Conservation (phyloP, 257 asterid genomes). For the Euphrasia confusa region DNA sequence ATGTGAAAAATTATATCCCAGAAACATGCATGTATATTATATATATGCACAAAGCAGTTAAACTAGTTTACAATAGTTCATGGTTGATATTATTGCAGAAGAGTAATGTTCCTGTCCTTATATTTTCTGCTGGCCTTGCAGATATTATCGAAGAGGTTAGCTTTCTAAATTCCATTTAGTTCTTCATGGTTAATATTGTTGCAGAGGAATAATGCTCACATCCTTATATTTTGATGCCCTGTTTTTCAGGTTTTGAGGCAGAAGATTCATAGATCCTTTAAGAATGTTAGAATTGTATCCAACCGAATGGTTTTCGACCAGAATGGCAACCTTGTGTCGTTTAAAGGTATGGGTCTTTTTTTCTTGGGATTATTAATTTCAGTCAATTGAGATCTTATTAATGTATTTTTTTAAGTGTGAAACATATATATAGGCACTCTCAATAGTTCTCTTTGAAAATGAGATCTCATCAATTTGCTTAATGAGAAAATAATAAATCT, state of each 20-base stretch:
- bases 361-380: conserved; percentile 12
- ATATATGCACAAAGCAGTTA: background rate
- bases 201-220: background rate
- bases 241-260: conserved; percentile 70
- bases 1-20: background rate
- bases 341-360: conserved; percentile 47
- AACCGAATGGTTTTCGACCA: conserved; percentile 82
- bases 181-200: conserved; percentile 16
- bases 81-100: conserved; percentile 49
- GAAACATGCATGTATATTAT: background rate
- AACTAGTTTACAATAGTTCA: conserved; percentile 10
- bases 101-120: conserved; percentile 71
- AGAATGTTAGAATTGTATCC: conserved; percentile 78
- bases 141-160: conserved; percentile 95
- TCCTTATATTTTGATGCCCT: conserved; percentile 28
- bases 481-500: conserved; percentile 10
- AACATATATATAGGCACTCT: background rate
- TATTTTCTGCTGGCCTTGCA: conserved; percentile 94
- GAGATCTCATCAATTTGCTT: conserved; percentile 14
- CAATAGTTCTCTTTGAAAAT: background rate
- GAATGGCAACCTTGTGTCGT: conserved; percentile 61
- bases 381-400: background rate
- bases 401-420: background rate
- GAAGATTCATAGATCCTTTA: conserved; percentile 77
- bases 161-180: conserved; percentile 20